Base-by-base conservation (phyloP, 305 asterid species). In the Petunia hybrid region DNA sequence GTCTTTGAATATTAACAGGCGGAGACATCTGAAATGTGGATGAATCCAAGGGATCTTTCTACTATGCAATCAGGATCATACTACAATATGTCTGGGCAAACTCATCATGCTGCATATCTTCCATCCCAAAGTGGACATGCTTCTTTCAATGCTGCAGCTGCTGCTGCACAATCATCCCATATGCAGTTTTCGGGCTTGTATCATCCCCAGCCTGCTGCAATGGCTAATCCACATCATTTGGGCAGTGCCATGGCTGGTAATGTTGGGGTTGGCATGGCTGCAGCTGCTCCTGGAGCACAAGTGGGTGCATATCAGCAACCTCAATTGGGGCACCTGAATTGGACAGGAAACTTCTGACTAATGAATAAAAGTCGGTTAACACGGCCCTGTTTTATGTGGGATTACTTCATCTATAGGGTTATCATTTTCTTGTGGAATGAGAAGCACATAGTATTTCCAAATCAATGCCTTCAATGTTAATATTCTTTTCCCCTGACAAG, bases 1-100 rank as follows among this genome's bases (percentile, higher is more conserved):
- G 46, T 73, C 36, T 16, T 12, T 73, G 46, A 73, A 73, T 38
- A 12, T 36, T 51, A 63, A 13, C 63, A 96, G 99, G 97, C 95
- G 1, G 99, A 96, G 90, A 92, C 99, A 66, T 92, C 99, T 39
- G 99, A 95, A 83, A 88, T 96, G 46, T 96, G 98, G 99, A 89
- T 94, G 97, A 94, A 86, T 86, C 90, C 92, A 53, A 87, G 98
- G 86, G 99, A 96, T 74, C 74, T 83, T 83, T 84, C 96, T 43
- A 83, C 87, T 45, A n/a, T 96, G 86, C 99, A 92, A 82, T 90
- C 99, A 1, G 89, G 91, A 0, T 91, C 98, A 5, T 94, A 92
- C 79, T 94, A 93, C 90, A 93, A 90, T 92, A 90, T 96, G 92
- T 82, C 97, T 12, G 98, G 94, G 77, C 99, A 92, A 89, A 85